Evolutionary conservation across 768 basidiomycete species (phyloP).

Genomic region (Kwoniella shandongensis): DNA sequence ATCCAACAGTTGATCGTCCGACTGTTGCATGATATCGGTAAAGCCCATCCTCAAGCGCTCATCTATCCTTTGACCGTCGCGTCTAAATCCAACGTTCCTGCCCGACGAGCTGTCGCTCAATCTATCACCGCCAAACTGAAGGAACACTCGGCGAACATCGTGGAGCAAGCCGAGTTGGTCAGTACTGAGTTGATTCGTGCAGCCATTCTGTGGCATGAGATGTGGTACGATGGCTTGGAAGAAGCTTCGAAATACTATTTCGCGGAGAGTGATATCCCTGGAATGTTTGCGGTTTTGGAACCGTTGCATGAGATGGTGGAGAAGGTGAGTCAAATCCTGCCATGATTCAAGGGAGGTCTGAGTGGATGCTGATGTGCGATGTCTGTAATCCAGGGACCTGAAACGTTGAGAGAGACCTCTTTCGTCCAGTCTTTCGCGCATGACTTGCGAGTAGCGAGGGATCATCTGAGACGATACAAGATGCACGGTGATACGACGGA

Average conservation of each 20-base stretch:
- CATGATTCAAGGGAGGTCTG: neutral
- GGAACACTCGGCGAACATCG: slow-evolving; percentile 82
- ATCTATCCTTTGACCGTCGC: slow-evolving; percentile 93
- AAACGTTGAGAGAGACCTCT: slow-evolving; percentile 89
- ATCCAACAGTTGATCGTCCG: slow-evolving; percentile 86
- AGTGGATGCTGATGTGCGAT: slow-evolving; percentile 3
- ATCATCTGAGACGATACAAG: slow-evolving; percentile 82
- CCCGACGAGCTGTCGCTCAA: slow-evolving; percentile 77
- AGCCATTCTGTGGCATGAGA: slow-evolving; percentile 96
- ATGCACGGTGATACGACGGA: slow-evolving; percentile 82
- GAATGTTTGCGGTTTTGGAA: slow-evolving; percentile 90
- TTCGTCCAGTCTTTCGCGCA: slow-evolving; percentile 92
- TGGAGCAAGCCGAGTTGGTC: slow-evolving; percentile 86
- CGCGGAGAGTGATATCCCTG: slow-evolving; percentile 93
- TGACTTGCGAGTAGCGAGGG: slow-evolving; percentile 86
- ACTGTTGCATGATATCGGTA: slow-evolving; percentile 86
- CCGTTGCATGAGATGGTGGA: slow-evolving; percentile 92
- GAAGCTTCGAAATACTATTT: slow-evolving; percentile 96
- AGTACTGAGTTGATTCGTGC: slow-evolving; percentile 94
- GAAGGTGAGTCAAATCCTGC: slow-evolving; percentile 56
- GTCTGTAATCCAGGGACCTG: slow-evolving; percentile 84
- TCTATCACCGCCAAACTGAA: slow-evolving; percentile 89
- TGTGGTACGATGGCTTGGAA: slow-evolving; percentile 98
- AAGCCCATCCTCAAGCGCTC: slow-evolving; percentile 93
- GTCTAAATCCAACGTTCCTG: slow-evolving; percentile 84